Conservation (phyloP, 2,329 filamentous ascomycete species). For the Neofusicoccum sp. region DNA sequence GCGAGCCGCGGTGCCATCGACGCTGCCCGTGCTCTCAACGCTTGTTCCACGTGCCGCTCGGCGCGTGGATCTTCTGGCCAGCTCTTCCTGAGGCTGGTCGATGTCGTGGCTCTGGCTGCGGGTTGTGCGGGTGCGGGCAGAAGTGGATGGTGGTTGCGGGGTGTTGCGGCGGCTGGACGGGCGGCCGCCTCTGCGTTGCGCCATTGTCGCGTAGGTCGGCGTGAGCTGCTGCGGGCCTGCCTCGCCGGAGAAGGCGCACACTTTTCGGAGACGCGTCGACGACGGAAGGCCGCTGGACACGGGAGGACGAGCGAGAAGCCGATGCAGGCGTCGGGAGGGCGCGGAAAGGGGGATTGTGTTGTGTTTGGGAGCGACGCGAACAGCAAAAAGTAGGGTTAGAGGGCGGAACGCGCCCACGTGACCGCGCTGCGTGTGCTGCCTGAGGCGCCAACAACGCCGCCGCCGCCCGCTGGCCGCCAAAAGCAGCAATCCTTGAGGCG, state of each 20-base stretch:
- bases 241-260: too few species aligned
- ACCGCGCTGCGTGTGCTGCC: neutral
- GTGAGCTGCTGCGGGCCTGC: neutral
- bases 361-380: neutral
- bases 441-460: neutral
- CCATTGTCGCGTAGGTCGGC: neutral
- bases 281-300: too few species aligned
- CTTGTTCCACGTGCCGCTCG: conserved; percentile 31
- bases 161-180: conserved; percentile 33
- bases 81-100: conserved; percentile 23
- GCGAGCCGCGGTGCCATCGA: conserved; percentile 24
- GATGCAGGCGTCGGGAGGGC: neutral
- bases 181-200: conserved; percentile 30
- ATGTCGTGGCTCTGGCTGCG: conserved; percentile 42
- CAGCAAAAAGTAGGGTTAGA: neutral
- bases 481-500: conserved; percentile 6
- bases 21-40: conserved; percentile 28
- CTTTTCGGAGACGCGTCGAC: too few species aligned
- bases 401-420: neutral
- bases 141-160: conserved; percentile 28
- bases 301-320: too few species aligned
- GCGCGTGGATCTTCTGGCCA: conserved; percentile 23
- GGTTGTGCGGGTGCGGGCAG: conserved; percentile 23
- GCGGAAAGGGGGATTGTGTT: neutral
- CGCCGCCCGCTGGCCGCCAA: neutral